These are phyloP conservation scores for Lactifluus piperatus DNA, from an alignment of 768 basidiomycete genomes.

Conservation along the genomic window DNA sequence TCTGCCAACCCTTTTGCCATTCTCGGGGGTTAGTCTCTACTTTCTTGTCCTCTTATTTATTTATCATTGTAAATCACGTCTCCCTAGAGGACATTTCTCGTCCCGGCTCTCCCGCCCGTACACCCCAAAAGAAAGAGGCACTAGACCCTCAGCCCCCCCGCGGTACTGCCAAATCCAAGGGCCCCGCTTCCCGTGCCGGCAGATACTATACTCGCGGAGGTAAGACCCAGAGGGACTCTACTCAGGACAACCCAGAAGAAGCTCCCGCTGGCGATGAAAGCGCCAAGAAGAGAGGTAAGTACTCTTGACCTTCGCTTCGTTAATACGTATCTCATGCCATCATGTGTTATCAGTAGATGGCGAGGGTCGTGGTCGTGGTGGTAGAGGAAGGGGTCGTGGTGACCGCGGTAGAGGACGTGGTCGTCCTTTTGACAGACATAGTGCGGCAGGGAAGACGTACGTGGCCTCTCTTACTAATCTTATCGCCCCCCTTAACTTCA, in stretches of 20 bases:
- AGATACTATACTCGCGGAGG: constrained; percentile 64
- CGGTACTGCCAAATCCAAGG: constrained; percentile 41
- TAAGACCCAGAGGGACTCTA: constrained; percentile 33
- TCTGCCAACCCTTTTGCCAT: constrained; percentile 80
- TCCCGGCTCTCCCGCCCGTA: constrained; percentile 34
- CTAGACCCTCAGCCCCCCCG: constrained; percentile 31
- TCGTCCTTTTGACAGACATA: constrained; percentile 80
- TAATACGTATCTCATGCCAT: constrained; percentile 1
- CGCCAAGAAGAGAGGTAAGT: constrained; percentile 28
- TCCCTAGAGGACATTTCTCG: constrained; percentile 40
- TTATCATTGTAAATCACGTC: neutral
- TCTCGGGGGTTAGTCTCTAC: constrained; percentile 54
- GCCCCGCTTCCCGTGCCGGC: constrained; percentile 57
- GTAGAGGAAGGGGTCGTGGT: constrained; percentile 44
- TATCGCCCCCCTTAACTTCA: constrained; percentile 1
- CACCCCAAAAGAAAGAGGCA: constrained; percentile 27
- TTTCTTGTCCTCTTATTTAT: neutral
- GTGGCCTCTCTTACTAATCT: constrained; percentile 25
- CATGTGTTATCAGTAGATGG: constrained; percentile 29
- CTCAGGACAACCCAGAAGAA: constrained; percentile 34
- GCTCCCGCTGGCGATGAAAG: constrained; percentile 28
- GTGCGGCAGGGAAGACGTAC: constrained; percentile 75
- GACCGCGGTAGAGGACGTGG: constrained; percentile 54
- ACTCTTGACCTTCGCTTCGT: neutral
- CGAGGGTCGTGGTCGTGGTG: constrained; percentile 36